Percentiles rank a stretch among this genome's conserved stretches.
These are phyloP conservation scores for Triangularia setosa DNA, from an alignment of 2,329 filamentous ascomycete genomes.

Conservation along the genomic window DNA sequence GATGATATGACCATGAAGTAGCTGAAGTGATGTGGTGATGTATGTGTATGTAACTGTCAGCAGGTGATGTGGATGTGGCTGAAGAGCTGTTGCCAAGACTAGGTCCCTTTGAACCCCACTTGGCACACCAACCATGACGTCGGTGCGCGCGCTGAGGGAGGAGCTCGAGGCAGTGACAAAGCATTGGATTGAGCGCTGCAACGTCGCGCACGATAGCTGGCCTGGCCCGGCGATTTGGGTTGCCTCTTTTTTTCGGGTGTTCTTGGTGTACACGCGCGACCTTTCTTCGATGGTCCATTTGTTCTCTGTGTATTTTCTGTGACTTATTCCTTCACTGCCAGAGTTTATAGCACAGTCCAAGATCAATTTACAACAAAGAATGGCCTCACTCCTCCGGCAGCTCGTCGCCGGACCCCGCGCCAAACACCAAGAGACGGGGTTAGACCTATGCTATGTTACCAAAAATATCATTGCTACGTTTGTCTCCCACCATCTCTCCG, in stretches of 20 bases:
- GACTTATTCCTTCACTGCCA: background rate
- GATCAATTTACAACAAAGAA: constrained; percentile 26
- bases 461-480: constrained; percentile 67
- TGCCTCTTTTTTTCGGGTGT: background rate
- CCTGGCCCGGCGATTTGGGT: background rate
- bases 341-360: background rate
- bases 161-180: background rate
- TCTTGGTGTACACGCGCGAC: background rate
- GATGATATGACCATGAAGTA: background rate
- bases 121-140: background rate
- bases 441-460: constrained; percentile 95
- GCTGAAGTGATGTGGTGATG: background rate
- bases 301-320: background rate
- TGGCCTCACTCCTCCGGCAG: constrained; percentile 79
- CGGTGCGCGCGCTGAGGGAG: background rate
- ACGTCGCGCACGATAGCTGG: background rate
- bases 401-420: constrained; percentile 85
- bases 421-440: constrained; percentile 77
- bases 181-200: background rate
- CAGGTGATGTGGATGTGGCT: background rate
- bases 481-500: constrained; percentile 27
- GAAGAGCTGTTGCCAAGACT: background rate
- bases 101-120: background rate
- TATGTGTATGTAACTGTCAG: background rate
- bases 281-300: background rate